Conservation (phyloP, 140 eudicot genomes). For the Erigeron philadelphicus region DNA sequence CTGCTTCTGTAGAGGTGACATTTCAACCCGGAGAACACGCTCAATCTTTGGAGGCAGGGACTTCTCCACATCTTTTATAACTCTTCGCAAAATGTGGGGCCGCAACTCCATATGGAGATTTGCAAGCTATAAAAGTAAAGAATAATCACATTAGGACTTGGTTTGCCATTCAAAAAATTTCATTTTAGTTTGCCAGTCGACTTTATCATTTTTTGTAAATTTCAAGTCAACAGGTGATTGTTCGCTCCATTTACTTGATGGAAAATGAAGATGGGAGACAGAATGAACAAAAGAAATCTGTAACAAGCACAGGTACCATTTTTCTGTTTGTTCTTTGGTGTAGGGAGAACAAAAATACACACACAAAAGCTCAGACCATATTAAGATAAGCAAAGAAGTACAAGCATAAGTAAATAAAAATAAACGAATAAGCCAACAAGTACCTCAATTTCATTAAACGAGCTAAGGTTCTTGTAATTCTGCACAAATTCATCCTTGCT, state of each 20-base stretch:
- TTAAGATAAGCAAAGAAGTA: background rate
- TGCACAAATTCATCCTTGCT: constrained; percentile 94
- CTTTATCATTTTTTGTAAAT: background rate
- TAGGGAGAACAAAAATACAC: background rate
- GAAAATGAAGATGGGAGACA: background rate
- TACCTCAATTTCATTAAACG: constrained; percentile 92
- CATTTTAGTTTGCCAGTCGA: too few species aligned
- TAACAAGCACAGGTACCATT: background rate
- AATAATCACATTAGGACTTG: background rate
- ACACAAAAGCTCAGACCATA: background rate
- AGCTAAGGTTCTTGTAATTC: constrained; percentile 91
- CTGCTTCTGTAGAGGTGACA: constrained; percentile 99
- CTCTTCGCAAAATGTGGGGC: constrained; percentile 95
- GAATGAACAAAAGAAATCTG: background rate
- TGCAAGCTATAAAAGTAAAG: constrained; percentile 58
- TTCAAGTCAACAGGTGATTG: background rate
- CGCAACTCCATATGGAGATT: constrained; percentile 97
- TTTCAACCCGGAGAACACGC: constrained; percentile 95
- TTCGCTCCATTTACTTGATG: background rate
- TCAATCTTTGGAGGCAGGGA: constrained; percentile 98
- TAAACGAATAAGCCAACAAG: background rate
- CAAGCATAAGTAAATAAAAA: background rate
- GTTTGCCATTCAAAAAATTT: background rate
- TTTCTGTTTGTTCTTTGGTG: background rate
- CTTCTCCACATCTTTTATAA: constrained; percentile 96